These are phyloP conservation scores for Citrus glauca DNA, from an alignment of 345 rosid genomes.

Conservation along the genomic window DNA sequence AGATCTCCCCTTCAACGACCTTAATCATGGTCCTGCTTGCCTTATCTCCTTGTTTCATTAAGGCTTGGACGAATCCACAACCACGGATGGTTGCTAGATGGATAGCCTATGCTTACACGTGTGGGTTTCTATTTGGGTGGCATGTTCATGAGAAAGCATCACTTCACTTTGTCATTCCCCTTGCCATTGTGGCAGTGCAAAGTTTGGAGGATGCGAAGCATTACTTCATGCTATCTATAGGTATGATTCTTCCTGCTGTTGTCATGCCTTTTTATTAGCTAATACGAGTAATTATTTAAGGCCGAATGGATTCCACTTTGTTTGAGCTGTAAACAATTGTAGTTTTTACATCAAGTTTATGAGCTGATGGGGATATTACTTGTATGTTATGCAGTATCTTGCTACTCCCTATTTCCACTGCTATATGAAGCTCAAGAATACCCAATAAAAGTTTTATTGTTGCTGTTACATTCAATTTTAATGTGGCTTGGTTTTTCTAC, in stretches of 20 bases:
- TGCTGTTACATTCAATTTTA: slow-evolving; percentile 53
- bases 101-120: slow-evolving; percentile 78
- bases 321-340: not conserved
- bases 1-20: slow-evolving; percentile 71
- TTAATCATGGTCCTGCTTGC: slow-evolving; percentile 72
- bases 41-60: slow-evolving; percentile 68
- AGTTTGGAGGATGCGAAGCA: slow-evolving; percentile 85
- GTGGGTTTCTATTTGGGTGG: slow-evolving; percentile 95
- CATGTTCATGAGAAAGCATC: slow-evolving; percentile 99
- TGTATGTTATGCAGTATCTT: slow-evolving; percentile 52
- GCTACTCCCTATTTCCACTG: slow-evolving; percentile 85
- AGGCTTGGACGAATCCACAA: slow-evolving; percentile 68
- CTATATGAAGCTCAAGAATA: slow-evolving; percentile 76
- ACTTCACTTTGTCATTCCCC: slow-evolving; percentile 81
- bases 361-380: slow-evolving; percentile 8
- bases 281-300: not conserved
- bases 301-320: not conserved
- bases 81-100: slow-evolving; percentile 55
- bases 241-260: slow-evolving; percentile 29
- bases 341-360: not conserved
- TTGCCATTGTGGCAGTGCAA: slow-evolving; percentile 66
- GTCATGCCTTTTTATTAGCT: not conserved
- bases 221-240: slow-evolving; percentile 73
- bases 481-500: slow-evolving; percentile 54
- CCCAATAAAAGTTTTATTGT: slow-evolving; percentile 68